Base-by-base conservation (phyloP, 768 basidiomycete genomes). In the Pisolithus sp. region DNA sequence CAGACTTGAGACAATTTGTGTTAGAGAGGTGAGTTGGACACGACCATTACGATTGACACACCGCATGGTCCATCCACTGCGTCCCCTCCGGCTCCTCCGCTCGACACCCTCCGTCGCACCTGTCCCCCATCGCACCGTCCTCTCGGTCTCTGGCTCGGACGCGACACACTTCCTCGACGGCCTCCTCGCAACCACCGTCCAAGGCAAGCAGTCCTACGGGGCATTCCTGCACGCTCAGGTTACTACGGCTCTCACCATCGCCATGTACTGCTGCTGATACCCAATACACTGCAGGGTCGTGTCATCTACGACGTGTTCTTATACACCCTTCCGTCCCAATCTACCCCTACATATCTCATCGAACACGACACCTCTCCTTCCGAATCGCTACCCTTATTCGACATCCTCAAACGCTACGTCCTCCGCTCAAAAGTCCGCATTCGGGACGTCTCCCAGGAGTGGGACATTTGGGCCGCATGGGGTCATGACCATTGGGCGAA, bases 381-480 rank as follows among this genome's bases (percentile, higher is more conserved):
- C 26, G 79, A 83, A 57, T 77, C 79, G 7, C 76, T 78, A 1
- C 67, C 85, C 0, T 73, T 96, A 26, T 66, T 84, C 13, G 62
- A 82, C n/a, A 71, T 87, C 52, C 75, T 98, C 55, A 93, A 90
- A 62, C 83, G 85, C 12, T 89, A 87, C 67, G 77, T 94, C 38
- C 78, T 99, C 1, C 85, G 95, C 5, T 86, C 93, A 13, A 94
- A 91, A 63, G 91, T 97, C 36, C 86, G 85, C 62, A 72, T 97
- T 21, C 76, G 79, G 49, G 86, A 91, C 61, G 85, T 85, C 4
- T 82, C 89, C 4, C 77, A 80, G 1, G 80, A 91, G 55, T 92
- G 82, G 69, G 83, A 86, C 57, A 78, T 89, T 12, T 95, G 89
- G 84, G 79, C 85, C 0, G 79, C 82, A 6, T 98, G 92, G 90